Percentiles rank a stretch among this genome's conserved stretches.
These are phyloP conservation scores for Heliamphora pulchella DNA, from an alignment of 179 eudicot species.

Conservation along the genomic window DNA sequence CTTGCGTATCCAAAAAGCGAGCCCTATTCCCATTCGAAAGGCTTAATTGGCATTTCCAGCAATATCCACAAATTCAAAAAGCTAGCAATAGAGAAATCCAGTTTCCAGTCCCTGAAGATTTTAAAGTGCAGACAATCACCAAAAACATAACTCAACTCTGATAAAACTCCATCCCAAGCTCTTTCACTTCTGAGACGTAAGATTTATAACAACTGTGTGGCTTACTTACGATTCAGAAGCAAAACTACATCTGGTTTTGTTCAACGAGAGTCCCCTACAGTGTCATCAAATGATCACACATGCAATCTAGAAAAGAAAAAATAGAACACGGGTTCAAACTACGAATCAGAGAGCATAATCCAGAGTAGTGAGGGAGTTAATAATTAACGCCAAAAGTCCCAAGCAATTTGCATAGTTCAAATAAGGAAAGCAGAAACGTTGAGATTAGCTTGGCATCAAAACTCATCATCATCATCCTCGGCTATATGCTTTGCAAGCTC, in stretches of 20 bases:
- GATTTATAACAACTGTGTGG: background rate
- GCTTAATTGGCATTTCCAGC: too few species aligned
- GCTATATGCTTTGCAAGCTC: slow-evolving; percentile 96
- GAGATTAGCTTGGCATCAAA: slow-evolving; percentile 23
- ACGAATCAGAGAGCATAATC: background rate
- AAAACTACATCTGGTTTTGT: background rate
- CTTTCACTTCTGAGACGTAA: background rate
- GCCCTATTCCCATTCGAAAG: too few species aligned
- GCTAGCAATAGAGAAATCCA: too few species aligned
- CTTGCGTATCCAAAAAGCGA: too few species aligned
- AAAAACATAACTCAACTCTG: too few species aligned
- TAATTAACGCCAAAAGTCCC: background rate
- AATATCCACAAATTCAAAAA: too few species aligned
- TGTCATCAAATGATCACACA: background rate
- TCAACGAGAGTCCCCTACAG: background rate
- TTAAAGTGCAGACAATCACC: background rate
- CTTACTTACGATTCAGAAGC: background rate
- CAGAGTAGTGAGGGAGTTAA: background rate
- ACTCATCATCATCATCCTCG: slow-evolving; percentile 94
- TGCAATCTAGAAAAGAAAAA: background rate
- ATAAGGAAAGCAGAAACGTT: background rate
- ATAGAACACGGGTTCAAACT: background rate
- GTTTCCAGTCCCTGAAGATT: too few species aligned
- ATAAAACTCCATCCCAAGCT: background rate
- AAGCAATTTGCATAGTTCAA: background rate